Percentiles rank a stretch among this genome's conserved stretches.
phyloP scores from a whole-genome alignment of 768 basidiomycete genomes.

The Mycena rosella region DNA sequence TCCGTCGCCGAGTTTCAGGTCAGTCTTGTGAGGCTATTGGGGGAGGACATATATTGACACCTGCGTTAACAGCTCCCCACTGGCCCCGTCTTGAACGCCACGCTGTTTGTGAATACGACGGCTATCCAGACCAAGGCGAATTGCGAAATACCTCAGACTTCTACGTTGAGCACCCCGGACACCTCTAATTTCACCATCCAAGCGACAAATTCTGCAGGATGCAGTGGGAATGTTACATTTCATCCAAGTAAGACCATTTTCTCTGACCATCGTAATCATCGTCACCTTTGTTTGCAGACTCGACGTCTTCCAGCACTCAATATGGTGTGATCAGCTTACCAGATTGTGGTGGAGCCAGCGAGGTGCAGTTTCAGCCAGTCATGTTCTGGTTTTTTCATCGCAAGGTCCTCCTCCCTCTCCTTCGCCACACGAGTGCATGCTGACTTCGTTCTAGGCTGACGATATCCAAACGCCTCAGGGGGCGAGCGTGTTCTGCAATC shows the following conservation, averaged over 20 bases:
- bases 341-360: slow-evolving; percentile 46
- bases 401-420: too few relatives aligned
- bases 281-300: not conserved
- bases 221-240: slow-evolving; percentile 54
- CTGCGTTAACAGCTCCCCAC: slow-evolving; percentile 54
- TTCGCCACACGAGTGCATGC: too few relatives aligned
- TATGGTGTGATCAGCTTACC: slow-evolving; percentile 61
- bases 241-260: slow-evolving; percentile 40
- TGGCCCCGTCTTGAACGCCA: slow-evolving; percentile 61
- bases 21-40: slow-evolving; percentile 20
- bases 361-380: slow-evolving; percentile 62
- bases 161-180: slow-evolving; percentile 37
- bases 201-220: slow-evolving; percentile 64
- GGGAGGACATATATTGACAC: not conserved
- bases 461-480: slow-evolving; percentile 51
- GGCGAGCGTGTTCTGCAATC: slow-evolving; percentile 69
- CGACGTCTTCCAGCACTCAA: slow-evolving; percentile 44
- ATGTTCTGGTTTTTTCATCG: slow-evolving; percentile 76
- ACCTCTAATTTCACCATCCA: slow-evolving; percentile 51
- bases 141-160: slow-evolving; percentile 56
- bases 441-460: too few relatives aligned
- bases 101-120: slow-evolving; percentile 64
- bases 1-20: slow-evolving; percentile 67
- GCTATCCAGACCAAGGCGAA: slow-evolving; percentile 62
- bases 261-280: not conserved